Base-by-base conservation (phyloP, 1,284 basidiomycete species). In the Mrakiaceae sp. region DNA sequence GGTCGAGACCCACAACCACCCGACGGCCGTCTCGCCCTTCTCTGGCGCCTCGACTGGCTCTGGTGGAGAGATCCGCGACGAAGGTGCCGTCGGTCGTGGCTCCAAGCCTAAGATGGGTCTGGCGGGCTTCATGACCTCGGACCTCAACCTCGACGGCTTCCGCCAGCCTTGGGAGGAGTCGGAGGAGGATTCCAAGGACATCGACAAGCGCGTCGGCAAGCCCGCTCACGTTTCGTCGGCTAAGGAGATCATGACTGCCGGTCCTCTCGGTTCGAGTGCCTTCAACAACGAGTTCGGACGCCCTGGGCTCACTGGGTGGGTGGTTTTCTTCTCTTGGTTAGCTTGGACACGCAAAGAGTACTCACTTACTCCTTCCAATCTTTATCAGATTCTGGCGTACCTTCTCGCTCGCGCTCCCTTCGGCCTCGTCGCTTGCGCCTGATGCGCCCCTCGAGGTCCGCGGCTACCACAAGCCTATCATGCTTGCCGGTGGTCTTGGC, bases 201-300 rank as follows among this genome's bases (percentile, higher is more conserved):
- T 58, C 27, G 62, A 49, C 9, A 58, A 63, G 42, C 46, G 49
- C 12, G 89, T 95, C 71, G 96, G 96, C 50, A 84, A 85, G 58
- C 96, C 95, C 0, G 75, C 80, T 2, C 95, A 98, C 76, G 93
- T 98, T 71, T 91, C 95, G 6, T 90, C 87, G 48, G 87, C 94
- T 0, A 79, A 96, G 57, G 91, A 98, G 75, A 98, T 98, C 79
- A 98, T 99, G 94, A 81, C 91, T 64, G 92, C 98, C 71, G 95
- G 88, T 3, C 95, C 95, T 0, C 83, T 98, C 50, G 95, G 95
- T 40, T 91, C 91, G 6, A 89, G 88, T 63, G 90, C 91, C 1
- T 99, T 97, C 80, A 98, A 98, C 79, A 98, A 99, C 78, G 96
- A 99, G 76, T 98, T 98, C 72, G 95, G 95, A 9, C 83, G 95